Conservation (phyloP, 306 rosid genomes). For the Quercus berberidifolia region DNA sequence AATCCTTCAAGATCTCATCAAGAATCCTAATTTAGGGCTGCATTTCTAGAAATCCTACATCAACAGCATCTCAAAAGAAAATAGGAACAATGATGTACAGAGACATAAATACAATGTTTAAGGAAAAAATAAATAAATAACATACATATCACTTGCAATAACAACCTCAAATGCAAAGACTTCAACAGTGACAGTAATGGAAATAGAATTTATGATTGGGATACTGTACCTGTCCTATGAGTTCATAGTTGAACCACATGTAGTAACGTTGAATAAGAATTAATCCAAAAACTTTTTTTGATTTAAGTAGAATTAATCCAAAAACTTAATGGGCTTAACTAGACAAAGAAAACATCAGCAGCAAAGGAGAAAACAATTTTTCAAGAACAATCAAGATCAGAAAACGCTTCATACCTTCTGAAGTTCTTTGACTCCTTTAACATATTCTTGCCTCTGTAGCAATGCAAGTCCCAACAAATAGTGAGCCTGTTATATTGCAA, state of each 20-base stretch:
- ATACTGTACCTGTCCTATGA: not conserved
- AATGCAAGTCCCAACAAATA: constrained; percentile 90
- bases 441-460: constrained; percentile 50
- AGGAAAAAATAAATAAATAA: not conserved
- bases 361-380: constrained; percentile 1
- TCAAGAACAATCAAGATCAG: constrained; percentile 11
- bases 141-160: not conserved
- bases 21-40: too few species aligned
- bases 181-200: not conserved
- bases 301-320: not conserved
- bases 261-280: not conserved
- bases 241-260: not conserved
- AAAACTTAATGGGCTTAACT: not conserved
- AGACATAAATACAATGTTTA: not conserved
- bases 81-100: not conserved
- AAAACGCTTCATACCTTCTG: constrained; percentile 60
- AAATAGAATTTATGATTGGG: not conserved
- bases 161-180: not conserved
- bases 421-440: constrained; percentile 66
- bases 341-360: constrained; percentile 1
- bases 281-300: not conserved
- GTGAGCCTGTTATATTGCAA: constrained; percentile 63
- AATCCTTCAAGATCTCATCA: too few species aligned
- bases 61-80: not conserved
- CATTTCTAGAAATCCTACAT: too few species aligned